phyloP scores from a whole-genome alignment of 371 early-diverging fungal genomes.

The Chytridiales sp. region DNA sequence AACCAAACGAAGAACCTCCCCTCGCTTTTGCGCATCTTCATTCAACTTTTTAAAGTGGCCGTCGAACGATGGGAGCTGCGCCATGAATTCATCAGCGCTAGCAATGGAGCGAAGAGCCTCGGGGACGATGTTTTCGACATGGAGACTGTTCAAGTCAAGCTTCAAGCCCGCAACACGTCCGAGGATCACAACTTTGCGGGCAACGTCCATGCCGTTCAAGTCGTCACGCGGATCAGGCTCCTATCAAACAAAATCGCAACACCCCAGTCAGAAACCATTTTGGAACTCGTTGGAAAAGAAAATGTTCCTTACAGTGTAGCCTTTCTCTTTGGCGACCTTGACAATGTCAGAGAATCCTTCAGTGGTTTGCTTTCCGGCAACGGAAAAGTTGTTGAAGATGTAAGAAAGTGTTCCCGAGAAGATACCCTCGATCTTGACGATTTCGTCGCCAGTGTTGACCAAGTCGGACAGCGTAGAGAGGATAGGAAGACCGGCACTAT shows the following conservation, averaged over 20 bases:
- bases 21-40: slow-evolving; percentile 64
- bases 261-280: slow-evolving; percentile 3
- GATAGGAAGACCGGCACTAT: slow-evolving; percentile 91
- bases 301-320: slow-evolving; percentile 72
- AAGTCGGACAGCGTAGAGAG: slow-evolving; percentile 85
- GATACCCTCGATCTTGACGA: slow-evolving; percentile 91
- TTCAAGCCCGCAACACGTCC: slow-evolving; percentile 81
- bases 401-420: slow-evolving; percentile 95
- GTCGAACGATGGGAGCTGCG: slow-evolving; percentile 78
- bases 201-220: slow-evolving; percentile 98
- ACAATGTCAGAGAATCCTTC: slow-evolving; percentile 83
- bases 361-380: slow-evolving; percentile 33
- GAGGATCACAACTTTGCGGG: slow-evolving; percentile 89
- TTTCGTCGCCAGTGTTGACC: slow-evolving; percentile 88
- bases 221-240: slow-evolving; percentile 99
- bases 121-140: slow-evolving; percentile 94
- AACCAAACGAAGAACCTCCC: slow-evolving; percentile 87
- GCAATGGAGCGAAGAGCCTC: slow-evolving; percentile 69
- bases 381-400: slow-evolving; percentile 92
- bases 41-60: slow-evolving; percentile 77
- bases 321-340: slow-evolving; percentile 82
- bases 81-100: slow-evolving; percentile 81
- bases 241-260: slow-evolving; percentile 29
- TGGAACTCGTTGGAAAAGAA: not conserved
- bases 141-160: slow-evolving; percentile 70